Evolutionary conservation across 306 rosid genomes (phyloP), one percentile per base, ranked within the genome.

Genomic region (Sicyos baderoa): DNA sequence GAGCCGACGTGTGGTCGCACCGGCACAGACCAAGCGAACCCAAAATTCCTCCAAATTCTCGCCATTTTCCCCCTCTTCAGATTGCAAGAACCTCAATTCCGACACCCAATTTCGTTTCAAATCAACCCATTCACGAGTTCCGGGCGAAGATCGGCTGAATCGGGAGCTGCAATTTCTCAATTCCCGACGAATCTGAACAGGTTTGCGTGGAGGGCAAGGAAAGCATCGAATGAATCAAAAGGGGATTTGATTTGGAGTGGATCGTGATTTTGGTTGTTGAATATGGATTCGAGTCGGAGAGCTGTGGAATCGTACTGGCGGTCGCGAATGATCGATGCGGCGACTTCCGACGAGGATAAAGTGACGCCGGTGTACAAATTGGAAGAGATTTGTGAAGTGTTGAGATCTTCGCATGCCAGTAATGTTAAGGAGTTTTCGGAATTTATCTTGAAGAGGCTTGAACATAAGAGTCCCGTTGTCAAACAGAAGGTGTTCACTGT

Each of bases 401-500:
- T 94, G 73, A 80, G 97, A 4, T 85, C 99, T 47, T 90, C 99
- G 61, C 96, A 85, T 76, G 96, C 65, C 77, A 81, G 91, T 84
- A 90, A 88, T 71, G 96, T 94, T 52, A 94, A 90, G 79, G 99
- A 94, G 82, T 37, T 90, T 42, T 94, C 99, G 1, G 97, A 85
- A 56, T 90, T 90, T 61, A 75, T 90, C 40, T 79, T 90, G 71
- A 94, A 90, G 73, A 87, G 97, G 75, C 81, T 94, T 37, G 99
- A 90, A 47, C 91, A 90, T 71, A 94, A 90, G 78, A 90, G 95
- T 73, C 99, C 99, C 42, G 75, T 90, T 76, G 99, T 90, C 16
- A 90, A 88, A 66, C 97, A 94, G 84, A 94, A 94, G 97, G 99
- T 93, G n/a, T n/a, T n/a, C n/a, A n/a, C n/a, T n/a, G n/a, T n/a